Evolutionary conservation across 1,284 basidiomycete species (phyloP).

Genomic region (Ganoderma boninense): DNA sequence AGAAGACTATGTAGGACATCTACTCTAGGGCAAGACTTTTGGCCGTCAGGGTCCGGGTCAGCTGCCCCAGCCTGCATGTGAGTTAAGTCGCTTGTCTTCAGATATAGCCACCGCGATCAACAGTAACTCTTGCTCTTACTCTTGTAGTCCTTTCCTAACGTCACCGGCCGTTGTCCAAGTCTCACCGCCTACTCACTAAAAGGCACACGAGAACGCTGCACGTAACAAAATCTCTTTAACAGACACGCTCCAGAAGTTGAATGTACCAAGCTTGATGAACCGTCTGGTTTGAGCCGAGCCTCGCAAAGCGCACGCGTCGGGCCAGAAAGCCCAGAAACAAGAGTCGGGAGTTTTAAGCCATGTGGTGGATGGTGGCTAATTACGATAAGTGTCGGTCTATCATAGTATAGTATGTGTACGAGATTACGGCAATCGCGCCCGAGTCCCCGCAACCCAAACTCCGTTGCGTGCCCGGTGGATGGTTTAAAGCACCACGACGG

Average conservation of each 20-base stretch:
- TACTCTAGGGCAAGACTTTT: too few species aligned
- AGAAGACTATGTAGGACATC: too few species aligned
- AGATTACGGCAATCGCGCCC: neutral
- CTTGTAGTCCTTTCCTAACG: too few species aligned
- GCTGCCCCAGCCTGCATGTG: too few species aligned
- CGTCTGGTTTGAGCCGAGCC: neutral
- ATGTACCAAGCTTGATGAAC: neutral
- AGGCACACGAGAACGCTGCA: too few species aligned
- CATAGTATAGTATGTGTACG: slow-evolving; percentile 7
- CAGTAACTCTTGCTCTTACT: too few species aligned
- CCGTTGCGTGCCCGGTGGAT: neutral
- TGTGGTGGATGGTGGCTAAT: slow-evolving; percentile 8
- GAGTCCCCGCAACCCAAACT: neutral
- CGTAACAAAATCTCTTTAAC: neutral
- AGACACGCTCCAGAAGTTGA: too few species aligned
- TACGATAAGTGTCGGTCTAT: slow-evolving; percentile 23
- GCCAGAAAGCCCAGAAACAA: neutral
- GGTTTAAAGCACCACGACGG: slow-evolving; percentile 20
- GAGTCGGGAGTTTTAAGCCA: slow-evolving; percentile 1
- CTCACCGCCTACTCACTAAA: too few species aligned
- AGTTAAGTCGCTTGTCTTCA: too few species aligned
- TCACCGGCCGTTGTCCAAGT: too few species aligned
- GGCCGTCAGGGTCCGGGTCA: too few species aligned
- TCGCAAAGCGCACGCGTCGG: neutral
- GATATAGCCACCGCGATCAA: too few species aligned